phyloP scores from a whole-genome alignment of 2,329 filamentous ascomycete species.

The Aureobasidium sp. region DNA sequence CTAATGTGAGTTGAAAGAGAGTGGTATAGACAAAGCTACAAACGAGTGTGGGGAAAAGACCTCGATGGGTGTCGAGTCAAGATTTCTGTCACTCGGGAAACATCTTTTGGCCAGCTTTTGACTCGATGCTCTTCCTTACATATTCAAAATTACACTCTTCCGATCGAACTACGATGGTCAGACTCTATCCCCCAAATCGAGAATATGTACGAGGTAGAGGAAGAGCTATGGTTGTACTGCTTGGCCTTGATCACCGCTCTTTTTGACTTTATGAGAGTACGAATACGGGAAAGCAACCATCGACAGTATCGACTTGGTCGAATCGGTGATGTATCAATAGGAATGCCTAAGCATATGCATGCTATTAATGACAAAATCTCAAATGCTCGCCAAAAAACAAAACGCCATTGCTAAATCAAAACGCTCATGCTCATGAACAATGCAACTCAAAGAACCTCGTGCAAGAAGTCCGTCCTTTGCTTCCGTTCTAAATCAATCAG shows the following conservation, averaged over 20 bases:
- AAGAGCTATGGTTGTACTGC: no score
- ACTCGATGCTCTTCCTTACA: background rate
- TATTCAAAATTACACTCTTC: background rate
- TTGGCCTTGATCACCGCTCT: background rate
- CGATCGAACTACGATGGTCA: no score
- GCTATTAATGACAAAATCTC: background rate
- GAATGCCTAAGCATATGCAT: background rate
- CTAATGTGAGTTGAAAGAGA: no score
- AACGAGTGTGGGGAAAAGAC: background rate
- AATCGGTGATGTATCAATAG: background rate
- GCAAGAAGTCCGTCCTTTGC: background rate
- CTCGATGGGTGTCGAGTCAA: background rate
- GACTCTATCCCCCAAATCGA: no score
- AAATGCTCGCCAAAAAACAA: background rate
- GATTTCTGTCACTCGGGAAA: constrained; percentile 17
- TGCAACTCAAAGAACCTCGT: background rate
- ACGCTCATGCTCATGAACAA: background rate
- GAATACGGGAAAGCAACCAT: background rate
- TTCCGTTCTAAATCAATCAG: no score
- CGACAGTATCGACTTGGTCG: background rate
- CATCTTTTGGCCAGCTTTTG: constrained; percentile 11
- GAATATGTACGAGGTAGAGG: background rate
- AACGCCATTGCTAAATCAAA: background rate
- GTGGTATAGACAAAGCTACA: background rate
- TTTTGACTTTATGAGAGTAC: no score